Evolutionary conservation across 1,284 basidiomycete species (phyloP), one percentile per base, ranked within the genome.

Genomic region (Vanrija pseudolonga): DNA sequence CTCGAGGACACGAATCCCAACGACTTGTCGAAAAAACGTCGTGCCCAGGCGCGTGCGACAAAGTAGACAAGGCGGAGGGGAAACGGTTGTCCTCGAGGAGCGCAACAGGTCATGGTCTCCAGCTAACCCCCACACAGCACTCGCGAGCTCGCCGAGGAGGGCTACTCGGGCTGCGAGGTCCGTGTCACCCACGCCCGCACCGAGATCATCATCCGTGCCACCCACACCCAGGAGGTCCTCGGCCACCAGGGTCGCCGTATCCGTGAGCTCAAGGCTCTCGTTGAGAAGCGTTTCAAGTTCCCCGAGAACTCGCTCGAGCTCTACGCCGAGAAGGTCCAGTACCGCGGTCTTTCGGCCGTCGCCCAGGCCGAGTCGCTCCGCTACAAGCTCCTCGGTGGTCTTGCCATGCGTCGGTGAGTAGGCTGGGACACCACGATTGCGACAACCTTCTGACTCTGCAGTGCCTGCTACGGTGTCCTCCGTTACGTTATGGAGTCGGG

Each of bases 401-500:
- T 99, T 68, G 96, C 96, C 73, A 95, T 99, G 76, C 89, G 96
- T 77, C 88, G 91, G 90, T 89, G 70, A 65, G 84, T 81, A 1
- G 5, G 17, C 4, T 39, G 38, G 2, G 3, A 17, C 1, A 11
- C 38, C 38, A 39, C 9, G 7, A 6, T 39, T n/a, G 38, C 41
- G 20, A 19, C 12, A 24, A 26, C 5, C 18, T n/a, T n/a, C 36
- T 49, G 24, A 51, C 38, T 20, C 17, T n/a, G 14, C 62, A 94
- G 95, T 78, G 96, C 96, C 57, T 98, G 95, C 82, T 99, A 98
- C 79, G 96, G 96, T 90, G 96, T 99, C 68, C 92, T 99, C 75
- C 92, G 96, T 73, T 99, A 98, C 84, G 93, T 99, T 69, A 99
- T 99, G 96, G 96, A 99, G 82, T 97, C 94, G 57, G 91, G 91